A percentile compares a stretch with the other conserved stretches of the same genome.
These are phyloP conservation scores for Wolfiporia cocos DNA, from an alignment of 1,284 basidiomycete genomes.

Conservation along the genomic window DNA sequence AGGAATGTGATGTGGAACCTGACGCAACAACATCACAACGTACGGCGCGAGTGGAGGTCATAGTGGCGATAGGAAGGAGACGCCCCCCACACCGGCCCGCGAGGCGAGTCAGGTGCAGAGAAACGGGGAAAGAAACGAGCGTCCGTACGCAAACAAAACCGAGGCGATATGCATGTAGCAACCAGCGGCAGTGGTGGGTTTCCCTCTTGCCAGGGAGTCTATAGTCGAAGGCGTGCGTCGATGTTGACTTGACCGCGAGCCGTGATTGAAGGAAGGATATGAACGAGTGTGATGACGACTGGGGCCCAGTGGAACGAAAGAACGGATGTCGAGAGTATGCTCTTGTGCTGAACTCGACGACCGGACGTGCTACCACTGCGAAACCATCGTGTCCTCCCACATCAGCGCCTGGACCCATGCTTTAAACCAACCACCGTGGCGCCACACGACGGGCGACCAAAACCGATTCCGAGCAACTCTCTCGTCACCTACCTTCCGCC, in stretches of 20 bases:
- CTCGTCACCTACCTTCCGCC: constrained; percentile 50
- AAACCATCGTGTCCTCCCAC: constrained; percentile 11
- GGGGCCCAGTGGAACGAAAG: constrained; percentile 4
- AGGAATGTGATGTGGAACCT: constrained; percentile 9
- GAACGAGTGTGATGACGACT: constrained; percentile 5
- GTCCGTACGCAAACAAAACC: constrained; percentile 54
- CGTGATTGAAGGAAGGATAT: constrained; percentile 7
- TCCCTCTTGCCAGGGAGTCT: constrained; percentile 7
- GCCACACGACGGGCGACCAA: constrained; percentile 32
- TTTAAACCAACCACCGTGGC: constrained; percentile 25
- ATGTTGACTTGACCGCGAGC: constrained; percentile 13
- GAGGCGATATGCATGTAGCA: constrained; percentile 25
- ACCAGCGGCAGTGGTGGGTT: constrained; percentile 5
- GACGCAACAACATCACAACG: constrained; percentile 17
- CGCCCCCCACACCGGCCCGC: constrained; percentile 16
- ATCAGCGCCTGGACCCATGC: constrained; percentile 20
- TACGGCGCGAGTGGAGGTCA: constrained; percentile 26
- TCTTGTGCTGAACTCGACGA: constrained; percentile 7
- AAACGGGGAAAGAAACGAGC: constrained; percentile 54
- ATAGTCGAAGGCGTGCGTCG: constrained; percentile 9
- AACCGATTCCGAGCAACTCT: constrained; percentile 41
- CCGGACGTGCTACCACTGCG: constrained; percentile 19
- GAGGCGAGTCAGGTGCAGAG: constrained; percentile 20
- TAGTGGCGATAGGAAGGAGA: constrained; percentile 22
- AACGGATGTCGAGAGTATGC: constrained; percentile 5